Conservation (phyloP, 1,139 yeast genomes). For the Debaryomyces psychrophilus region DNA sequence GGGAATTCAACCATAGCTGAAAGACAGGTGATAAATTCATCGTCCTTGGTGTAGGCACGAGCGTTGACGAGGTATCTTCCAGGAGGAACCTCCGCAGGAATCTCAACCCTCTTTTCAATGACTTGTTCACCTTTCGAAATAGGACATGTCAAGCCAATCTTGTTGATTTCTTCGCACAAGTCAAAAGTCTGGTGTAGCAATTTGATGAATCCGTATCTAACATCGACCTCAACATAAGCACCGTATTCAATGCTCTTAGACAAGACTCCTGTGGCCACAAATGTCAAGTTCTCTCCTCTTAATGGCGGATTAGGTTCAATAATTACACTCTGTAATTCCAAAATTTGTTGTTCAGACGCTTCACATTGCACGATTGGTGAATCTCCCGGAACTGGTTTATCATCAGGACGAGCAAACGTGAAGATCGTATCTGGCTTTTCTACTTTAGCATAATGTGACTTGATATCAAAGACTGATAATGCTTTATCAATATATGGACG, state of each 20-base stretch:
- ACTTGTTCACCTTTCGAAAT: constrained; percentile 66
- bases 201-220: constrained; percentile 87
- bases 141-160: constrained; percentile 85
- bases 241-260: constrained; percentile 66
- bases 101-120: constrained; percentile 70
- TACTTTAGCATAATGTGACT: not conserved
- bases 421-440: constrained; percentile 12
- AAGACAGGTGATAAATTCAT: constrained; percentile 79
- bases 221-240: constrained; percentile 92
- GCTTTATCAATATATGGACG: constrained; percentile 24
- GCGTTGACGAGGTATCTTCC: constrained; percentile 87
- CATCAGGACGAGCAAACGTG: constrained; percentile 24
- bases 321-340: constrained; percentile 60
- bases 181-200: constrained; percentile 85
- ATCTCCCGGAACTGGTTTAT: constrained; percentile 84
- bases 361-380: constrained; percentile 86
- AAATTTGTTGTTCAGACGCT: constrained; percentile 58
- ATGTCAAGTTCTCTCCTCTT: constrained; percentile 77
- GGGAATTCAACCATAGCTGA: constrained; percentile 75
- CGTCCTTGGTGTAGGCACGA: constrained; percentile 84
- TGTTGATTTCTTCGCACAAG: constrained; percentile 81
- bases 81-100: constrained; percentile 95
- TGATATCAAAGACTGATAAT: constrained; percentile 9
- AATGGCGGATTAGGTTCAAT: constrained; percentile 86
- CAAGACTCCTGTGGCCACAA: constrained; percentile 71